These are phyloP conservation scores for Metschnikowia gelsemii DNA, from an alignment of 805 yeast genomes.

Conservation along the genomic window DNA sequence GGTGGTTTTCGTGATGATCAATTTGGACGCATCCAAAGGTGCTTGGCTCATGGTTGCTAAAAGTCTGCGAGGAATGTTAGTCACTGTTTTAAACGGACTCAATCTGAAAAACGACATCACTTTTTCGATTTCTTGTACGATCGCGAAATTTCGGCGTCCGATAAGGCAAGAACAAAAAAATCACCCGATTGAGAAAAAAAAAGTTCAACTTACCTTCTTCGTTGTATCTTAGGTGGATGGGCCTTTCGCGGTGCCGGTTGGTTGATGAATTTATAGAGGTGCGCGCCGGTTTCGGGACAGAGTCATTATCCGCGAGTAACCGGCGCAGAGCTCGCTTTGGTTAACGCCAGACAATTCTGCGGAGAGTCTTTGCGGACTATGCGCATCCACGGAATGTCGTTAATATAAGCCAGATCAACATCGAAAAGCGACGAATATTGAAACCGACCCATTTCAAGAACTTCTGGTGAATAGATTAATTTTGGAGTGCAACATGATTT, in stretches of 20 bases:
- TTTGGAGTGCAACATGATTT: too few relatives aligned
- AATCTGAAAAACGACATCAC: conserved; percentile 7
- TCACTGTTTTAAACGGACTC: conserved; percentile 7
- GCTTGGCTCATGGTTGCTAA: conserved; percentile 25
- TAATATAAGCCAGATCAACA: too few relatives aligned
- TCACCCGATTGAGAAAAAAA: not conserved
- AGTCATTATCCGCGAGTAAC: conserved; percentile 19
- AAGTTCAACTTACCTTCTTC: conserved; percentile 1
- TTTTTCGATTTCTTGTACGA: not conserved
- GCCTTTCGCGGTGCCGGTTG: too few relatives aligned
- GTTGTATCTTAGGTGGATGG: too few relatives aligned
- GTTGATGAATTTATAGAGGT: conserved; percentile 7
- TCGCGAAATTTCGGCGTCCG: not conserved
- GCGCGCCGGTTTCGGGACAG: conserved; percentile 11
- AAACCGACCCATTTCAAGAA: too few relatives aligned
- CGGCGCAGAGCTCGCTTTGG: conserved; percentile 3
- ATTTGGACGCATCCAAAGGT: conserved; percentile 39
- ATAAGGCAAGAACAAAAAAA: not conserved
- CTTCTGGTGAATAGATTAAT: too few relatives aligned
- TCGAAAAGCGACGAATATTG: too few relatives aligned
- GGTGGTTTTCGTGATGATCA: conserved; percentile 37
- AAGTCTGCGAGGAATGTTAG: conserved; percentile 19
- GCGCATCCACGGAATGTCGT: too few relatives aligned
- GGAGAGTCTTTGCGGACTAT: too few relatives aligned
- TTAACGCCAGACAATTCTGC: not conserved